A percentile compares a stretch with the other conserved stretches of the same genome.
phyloP scores from a whole-genome alignment of 2,329 filamentous ascomycete species.

The Amauroascus verrucosus region DNA sequence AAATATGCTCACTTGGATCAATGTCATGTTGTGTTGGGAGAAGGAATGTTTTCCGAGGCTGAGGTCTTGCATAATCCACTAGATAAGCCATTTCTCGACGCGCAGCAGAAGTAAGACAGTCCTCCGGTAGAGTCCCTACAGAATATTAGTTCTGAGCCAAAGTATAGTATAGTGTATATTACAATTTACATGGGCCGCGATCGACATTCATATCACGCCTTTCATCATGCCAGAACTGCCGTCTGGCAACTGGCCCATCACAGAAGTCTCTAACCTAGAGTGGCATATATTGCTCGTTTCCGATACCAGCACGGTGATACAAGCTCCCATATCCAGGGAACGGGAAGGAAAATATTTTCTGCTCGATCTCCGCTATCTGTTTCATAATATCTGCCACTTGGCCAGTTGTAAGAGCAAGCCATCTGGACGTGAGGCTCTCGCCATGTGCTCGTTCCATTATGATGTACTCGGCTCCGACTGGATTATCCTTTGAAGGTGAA shows the following conservation, averaged over 20 bases:
- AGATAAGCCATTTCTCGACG: constrained; percentile 11
- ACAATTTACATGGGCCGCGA: constrained; percentile 1
- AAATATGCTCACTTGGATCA: constrained; percentile 12
- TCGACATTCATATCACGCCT: constrained; percentile 15
- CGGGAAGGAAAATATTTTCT: constrained; percentile 19
- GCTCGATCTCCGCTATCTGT: neutral
- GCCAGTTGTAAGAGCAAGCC: constrained; percentile 21
- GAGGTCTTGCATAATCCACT: constrained; percentile 1
- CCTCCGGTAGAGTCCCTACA: constrained; percentile 9
- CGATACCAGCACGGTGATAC: constrained; percentile 20
- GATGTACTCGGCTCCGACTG: constrained; percentile 35
- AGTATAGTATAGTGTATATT: neutral
- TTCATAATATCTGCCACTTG: constrained; percentile 9
- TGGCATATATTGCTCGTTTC: constrained; percentile 17
- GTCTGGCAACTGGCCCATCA: constrained; percentile 23
- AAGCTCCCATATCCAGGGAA: constrained; percentile 25
- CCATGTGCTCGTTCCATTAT: constrained; percentile 35
- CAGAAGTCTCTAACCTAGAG: constrained; percentile 19
- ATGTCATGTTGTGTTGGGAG: constrained; percentile 11
- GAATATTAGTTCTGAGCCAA: neutral
- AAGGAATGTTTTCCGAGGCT: constrained; percentile 11
- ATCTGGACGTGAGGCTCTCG: constrained; percentile 23
- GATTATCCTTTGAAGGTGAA: constrained; percentile 28
- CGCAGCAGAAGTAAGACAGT: constrained; percentile 11
- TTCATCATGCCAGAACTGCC: constrained; percentile 25